Evolutionary conservation across 768 basidiomycete species (phyloP), one percentile per base, ranked within the genome.

Genomic region (Megacollybia marginata): DNA sequence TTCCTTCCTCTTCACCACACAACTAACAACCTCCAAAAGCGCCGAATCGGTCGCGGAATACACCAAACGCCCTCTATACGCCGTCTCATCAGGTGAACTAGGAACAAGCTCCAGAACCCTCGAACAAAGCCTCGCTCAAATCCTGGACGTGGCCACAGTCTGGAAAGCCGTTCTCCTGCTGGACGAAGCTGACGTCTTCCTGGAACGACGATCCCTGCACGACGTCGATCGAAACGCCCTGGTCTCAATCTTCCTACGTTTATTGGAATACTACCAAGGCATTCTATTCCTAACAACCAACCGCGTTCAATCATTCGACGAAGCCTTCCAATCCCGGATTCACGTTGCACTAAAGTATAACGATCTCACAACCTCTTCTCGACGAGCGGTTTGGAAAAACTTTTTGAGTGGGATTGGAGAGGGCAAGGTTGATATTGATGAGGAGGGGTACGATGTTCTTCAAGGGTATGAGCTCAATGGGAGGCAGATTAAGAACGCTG

Each of bases 21-120:
- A 23, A 40, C 46, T 45, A 10, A 42, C 12, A 9, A 16, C 16
- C 32, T 47, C 68, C 70, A 73, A 16, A 79, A 78, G 62, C 23
- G 59, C 57, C 10, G 60, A 62, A 46, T 54, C 57, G 42, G 52
- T 57, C 19, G 52, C 55, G 1, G 61, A 62, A 42, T 40, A 46
- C 47, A 55, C 57, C 6, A 52, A 48, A 11, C 48, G 52, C 28
- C 57, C 59, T 12, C 36, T 60, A 15, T 62, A 59, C 38, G 49
- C 52, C 35, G 52, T 62, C 11, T 51, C 47, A 6, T 48, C 51
- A 2, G 59, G 59, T 44, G 59, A 62, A 42, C 57, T 62, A n/a
- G 55, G 55, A 18, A 52, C 48, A 36, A 42, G 49, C 45, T 20
- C 40, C 6, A 46, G 31, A 18, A 34, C 34, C 12, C 44, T 60